Percentiles rank a stretch among this genome's conserved stretches.
Conservation (phyloP, 1,139 yeast genomes). For the Blastobotrys aristatus region DNA sequence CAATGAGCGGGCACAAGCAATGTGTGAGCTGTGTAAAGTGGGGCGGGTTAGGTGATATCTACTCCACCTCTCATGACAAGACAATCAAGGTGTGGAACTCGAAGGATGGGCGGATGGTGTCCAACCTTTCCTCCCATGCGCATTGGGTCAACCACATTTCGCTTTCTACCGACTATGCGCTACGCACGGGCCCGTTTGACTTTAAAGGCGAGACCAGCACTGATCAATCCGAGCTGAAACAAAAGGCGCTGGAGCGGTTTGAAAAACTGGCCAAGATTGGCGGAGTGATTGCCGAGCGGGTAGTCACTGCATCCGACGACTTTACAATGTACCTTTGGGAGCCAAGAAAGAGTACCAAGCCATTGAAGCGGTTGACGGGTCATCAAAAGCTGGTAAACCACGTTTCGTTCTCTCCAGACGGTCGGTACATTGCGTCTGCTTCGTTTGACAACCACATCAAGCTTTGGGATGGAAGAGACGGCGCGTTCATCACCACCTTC, state of each 20-base stretch:
- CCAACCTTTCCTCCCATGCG: slow-evolving; percentile 81
- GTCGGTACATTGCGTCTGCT: slow-evolving; percentile 83
- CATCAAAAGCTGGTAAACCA: slow-evolving; percentile 96
- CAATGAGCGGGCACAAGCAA: slow-evolving; percentile 83
- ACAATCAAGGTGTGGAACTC: slow-evolving; percentile 91
- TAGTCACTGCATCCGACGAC: slow-evolving; percentile 95
- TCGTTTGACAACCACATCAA: slow-evolving; percentile 94
- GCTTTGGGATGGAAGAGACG: slow-evolving; percentile 93
- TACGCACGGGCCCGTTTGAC: slow-evolving; percentile 79
- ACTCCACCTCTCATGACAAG: slow-evolving; percentile 92
- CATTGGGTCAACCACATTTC: slow-evolving; percentile 98
- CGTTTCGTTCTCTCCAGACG: slow-evolving; percentile 95
- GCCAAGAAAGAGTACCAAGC: slow-evolving; percentile 73
- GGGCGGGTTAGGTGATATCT: slow-evolving; percentile 86
- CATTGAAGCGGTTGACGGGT: slow-evolving; percentile 91
- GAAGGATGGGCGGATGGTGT: slow-evolving; percentile 71
- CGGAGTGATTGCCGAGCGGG: slow-evolving; percentile 67
- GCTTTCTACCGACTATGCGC: slow-evolving; percentile 80
- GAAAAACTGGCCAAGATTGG: slow-evolving; percentile 72
- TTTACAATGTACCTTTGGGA: slow-evolving; percentile 98
- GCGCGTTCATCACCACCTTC: slow-evolving; percentile 82
- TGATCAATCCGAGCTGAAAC: slow-evolving; percentile 51
- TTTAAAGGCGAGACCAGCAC: slow-evolving; percentile 39
- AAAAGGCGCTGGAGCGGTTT: slow-evolving; percentile 59
- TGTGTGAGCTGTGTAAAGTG: slow-evolving; percentile 93